Evolutionary conservation across 2,329 filamentous ascomycete species (phyloP).

Genomic region (Sordariomycetes sp.): DNA sequence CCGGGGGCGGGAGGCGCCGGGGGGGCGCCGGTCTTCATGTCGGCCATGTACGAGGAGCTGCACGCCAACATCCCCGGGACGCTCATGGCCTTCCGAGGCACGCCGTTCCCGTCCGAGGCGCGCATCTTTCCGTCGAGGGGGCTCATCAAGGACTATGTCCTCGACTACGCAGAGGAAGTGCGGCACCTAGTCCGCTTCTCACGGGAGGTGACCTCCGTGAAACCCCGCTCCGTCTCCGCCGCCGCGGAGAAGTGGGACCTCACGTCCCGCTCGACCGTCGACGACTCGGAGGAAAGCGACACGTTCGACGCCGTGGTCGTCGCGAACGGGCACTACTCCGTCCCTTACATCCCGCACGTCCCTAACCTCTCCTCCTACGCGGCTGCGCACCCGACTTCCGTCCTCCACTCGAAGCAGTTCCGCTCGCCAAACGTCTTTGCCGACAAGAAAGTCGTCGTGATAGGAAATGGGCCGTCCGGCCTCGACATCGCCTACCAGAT

Average conservation of each 20-base stretch:
- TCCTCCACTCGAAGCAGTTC: conserved; percentile 72
- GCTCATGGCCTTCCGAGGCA: conserved; percentile 70
- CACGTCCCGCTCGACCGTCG: conserved; percentile 34
- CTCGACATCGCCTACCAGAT: conserved; percentile 75
- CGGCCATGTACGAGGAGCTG: conserved; percentile 68
- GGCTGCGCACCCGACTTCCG: conserved; percentile 39
- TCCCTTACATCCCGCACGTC: conserved; percentile 53
- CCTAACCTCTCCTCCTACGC: conserved; percentile 47
- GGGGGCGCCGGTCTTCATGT: conserved; percentile 51
- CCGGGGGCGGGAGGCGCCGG: conserved; percentile 9
- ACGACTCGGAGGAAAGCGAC: conserved; percentile 22
- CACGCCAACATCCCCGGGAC: conserved; percentile 78
- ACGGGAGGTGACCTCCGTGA: conserved; percentile 53
- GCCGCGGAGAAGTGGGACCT: conserved; percentile 50
- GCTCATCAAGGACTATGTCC: conserved; percentile 60
- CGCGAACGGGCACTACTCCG: conserved; percentile 62
- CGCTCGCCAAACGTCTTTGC: conserved; percentile 49
- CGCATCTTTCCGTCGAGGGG: conserved; percentile 65
- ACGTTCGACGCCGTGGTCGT: conserved; percentile 64
- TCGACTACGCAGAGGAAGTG: conserved; percentile 57
- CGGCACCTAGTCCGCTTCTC: conserved; percentile 55
- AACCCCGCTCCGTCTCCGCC: conserved; percentile 13
- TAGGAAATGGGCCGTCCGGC: conserved; percentile 77
- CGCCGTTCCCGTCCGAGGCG: conserved; percentile 46
- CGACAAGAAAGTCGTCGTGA: conserved; percentile 64